A percentile compares a stretch with the other conserved stretches of the same genome.
Conservation (phyloP, 257 asterid genomes). For the Nicotiana otophora region DNA sequence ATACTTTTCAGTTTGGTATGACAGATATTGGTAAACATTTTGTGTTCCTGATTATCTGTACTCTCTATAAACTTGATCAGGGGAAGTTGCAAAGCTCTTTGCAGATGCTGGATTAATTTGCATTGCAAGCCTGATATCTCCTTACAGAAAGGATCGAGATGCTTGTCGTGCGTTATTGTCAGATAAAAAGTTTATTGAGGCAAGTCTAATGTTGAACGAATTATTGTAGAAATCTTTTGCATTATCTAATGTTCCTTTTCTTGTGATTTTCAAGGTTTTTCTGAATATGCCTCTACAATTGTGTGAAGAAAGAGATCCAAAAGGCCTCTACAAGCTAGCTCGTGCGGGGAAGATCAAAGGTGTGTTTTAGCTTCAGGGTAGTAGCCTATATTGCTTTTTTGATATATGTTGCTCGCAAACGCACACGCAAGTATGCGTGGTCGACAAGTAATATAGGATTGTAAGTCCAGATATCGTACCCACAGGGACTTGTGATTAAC, state of each 20-base stretch:
- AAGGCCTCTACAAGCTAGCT: conserved; percentile 97
- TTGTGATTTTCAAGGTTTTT: conserved; percentile 48
- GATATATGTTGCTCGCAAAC: not conserved
- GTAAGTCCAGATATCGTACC: no score
- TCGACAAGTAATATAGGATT: no score
- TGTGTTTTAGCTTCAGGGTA: conserved; percentile 10
- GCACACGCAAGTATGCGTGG: no score
- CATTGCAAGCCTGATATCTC: conserved; percentile 95
- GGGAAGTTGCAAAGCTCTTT: conserved; percentile 95
- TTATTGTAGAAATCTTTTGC: not conserved
- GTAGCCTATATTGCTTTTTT: not conserved
- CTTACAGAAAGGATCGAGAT: conserved; percentile 92
- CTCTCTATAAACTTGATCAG: conserved; percentile 25
- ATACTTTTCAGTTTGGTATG: not conserved
- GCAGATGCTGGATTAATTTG: conserved; percentile 97
- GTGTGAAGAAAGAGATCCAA: conserved; percentile 93
- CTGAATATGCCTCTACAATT: conserved; percentile 82
- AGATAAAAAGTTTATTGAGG: conserved; percentile 73
- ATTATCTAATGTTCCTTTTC: not conserved
- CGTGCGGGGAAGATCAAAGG: conserved; percentile 95
- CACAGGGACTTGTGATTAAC: no score
- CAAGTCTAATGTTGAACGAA: conserved; percentile 22
- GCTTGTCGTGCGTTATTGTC: conserved; percentile 79
- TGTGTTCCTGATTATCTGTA: not conserved
- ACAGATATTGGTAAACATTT: not conserved